Evolutionary conservation across 2,329 filamentous ascomycete species (phyloP), one percentile per base, ranked within the genome.

Genomic region (Rutstroemia sp.): DNA sequence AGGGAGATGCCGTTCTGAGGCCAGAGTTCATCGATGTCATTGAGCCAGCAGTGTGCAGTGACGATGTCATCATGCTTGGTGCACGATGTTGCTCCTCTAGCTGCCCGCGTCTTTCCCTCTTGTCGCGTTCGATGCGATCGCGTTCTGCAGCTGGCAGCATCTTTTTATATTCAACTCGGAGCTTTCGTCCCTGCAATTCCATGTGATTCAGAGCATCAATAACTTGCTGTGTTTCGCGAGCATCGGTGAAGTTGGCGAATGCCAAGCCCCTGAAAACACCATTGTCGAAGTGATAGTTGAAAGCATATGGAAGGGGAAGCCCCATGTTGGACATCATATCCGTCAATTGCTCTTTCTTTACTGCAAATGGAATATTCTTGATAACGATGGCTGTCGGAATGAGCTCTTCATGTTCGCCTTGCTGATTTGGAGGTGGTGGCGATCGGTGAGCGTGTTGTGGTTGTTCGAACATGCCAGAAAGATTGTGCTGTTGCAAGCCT

Each of bases 231-330:
- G 94, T 99, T 72, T 99, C 94, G 62, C 96, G 89, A 1, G 94
- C 85, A 16, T 90, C 96, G 38, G 94, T 95, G 72, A 97, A 99
- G 74, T 99, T 99, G 69, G 94, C 94, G 75, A 99, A 99, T 2
- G 94, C 94, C 52, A 99, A 78, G 6, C 94, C 94, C 57, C 94
- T 81, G 76, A 99, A 99, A 27, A 99, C 92, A 27, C 94, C 94
- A 67, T 95, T 95, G 71, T 99, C 94, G 69, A 99, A 99, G 73
- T 99, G 94, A 69, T 99, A 97, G 77, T 99, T 99, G 79, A 99
- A 99, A 12, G 94, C 94, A 69, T 99, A 99, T 0, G 94, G 94
- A 64, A 97, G 83, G 1, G 94, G 94, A 41, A 99, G 81, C 63
- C 90, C 88, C 80, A 97, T 83, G 19, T 96, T 90, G 8, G 92